These are phyloP conservation scores for Phallus indusiatus DNA, from an alignment of 768 basidiomycete species.

Conservation along the genomic window DNA sequence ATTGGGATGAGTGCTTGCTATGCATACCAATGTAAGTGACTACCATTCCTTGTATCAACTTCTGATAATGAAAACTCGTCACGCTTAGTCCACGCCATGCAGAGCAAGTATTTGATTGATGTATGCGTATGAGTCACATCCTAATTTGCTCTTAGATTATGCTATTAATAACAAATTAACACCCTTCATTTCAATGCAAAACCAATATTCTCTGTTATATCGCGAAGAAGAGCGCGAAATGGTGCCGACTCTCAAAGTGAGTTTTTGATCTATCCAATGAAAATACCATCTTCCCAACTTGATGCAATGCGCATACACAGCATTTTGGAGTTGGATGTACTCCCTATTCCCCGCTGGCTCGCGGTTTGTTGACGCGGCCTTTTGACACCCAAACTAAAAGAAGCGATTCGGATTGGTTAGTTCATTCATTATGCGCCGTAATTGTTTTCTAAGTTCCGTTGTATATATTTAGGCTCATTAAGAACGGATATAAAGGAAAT, in stretches of 20 bases:
- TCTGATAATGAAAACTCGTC: constrained; percentile 3
- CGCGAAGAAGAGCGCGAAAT: constrained; percentile 15
- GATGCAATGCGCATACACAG: neutral
- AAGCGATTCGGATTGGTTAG: constrained; percentile 10
- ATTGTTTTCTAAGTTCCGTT: neutral
- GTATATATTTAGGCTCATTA: too few relatives aligned
- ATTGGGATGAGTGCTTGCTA: constrained; percentile 16
- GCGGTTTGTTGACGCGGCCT: constrained; percentile 12
- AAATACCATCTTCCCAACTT: neutral
- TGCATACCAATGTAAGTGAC: constrained; percentile 12
- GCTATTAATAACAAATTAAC: constrained; percentile 9
- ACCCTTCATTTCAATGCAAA: constrained; percentile 17
- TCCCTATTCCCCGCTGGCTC: constrained; percentile 17
- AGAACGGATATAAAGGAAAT: neutral
- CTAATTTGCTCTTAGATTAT: neutral
- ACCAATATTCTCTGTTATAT: constrained; percentile 13
- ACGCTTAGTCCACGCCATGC: constrained; percentile 5
- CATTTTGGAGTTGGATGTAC: constrained; percentile 13
- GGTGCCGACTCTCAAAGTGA: constrained; percentile 7
- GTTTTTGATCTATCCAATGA: neutral
- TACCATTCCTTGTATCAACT: neutral
- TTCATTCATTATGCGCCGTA: neutral
- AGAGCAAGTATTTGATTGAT: constrained; percentile 3
- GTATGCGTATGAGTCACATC: neutral
- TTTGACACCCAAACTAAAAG: constrained; percentile 1